phyloP scores from a whole-genome alignment of 805 yeast genomes.

The Candida ovalis region DNA sequence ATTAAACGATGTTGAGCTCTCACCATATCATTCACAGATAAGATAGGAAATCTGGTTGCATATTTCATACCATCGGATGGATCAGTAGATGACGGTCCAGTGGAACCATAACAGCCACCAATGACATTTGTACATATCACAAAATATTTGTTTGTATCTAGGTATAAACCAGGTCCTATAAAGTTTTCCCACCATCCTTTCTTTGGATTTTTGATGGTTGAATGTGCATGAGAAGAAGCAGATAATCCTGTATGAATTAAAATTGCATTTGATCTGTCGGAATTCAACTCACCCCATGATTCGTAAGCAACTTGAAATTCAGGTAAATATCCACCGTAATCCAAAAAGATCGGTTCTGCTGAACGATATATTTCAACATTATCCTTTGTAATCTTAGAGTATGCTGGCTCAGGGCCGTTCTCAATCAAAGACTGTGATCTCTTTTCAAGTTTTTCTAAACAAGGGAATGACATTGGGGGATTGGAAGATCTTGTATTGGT shows the following conservation, averaged over 20 bases:
- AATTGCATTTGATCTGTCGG: constrained; percentile 63
- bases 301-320: constrained; percentile 85
- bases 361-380: constrained; percentile 63
- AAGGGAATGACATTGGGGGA: constrained; percentile 76
- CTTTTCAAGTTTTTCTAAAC: constrained; percentile 72
- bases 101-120: constrained; percentile 94
- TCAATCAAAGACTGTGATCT: constrained; percentile 45
- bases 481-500: constrained; percentile 38
- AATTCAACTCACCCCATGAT: constrained; percentile 79
- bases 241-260: constrained; percentile 87
- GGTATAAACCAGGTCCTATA: constrained; percentile 76
- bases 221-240: constrained; percentile 90
- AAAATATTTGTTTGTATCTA: constrained; percentile 80
- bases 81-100: constrained; percentile 83
- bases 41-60: constrained; percentile 84
- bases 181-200: constrained; percentile 97
- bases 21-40: constrained; percentile 86
- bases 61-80: constrained; percentile 65
- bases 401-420: constrained; percentile 83
- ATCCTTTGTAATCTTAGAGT: constrained; percentile 57
- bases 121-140: constrained; percentile 86
- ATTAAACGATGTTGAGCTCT: constrained; percentile 78
- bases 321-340: constrained; percentile 76
- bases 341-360: constrained; percentile 61
- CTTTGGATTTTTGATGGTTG: constrained; percentile 62